Evolutionary conservation across 2,329 filamentous ascomycete genomes (phyloP).

Genomic region (Teratosphaeria viscida): DNA sequence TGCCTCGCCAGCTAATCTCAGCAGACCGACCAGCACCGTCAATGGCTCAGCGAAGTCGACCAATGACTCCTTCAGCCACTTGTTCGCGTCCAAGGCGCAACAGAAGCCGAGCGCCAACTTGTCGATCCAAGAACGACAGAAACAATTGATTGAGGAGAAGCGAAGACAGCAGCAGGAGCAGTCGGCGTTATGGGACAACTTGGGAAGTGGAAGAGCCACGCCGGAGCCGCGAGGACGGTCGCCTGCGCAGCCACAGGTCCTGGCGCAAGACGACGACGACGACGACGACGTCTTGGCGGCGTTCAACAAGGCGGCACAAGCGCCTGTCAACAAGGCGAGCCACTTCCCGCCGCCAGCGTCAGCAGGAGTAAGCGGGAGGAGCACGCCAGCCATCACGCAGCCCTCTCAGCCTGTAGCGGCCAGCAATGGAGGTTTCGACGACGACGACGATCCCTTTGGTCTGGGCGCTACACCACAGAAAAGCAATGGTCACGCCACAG

Average conservation of each 20-base stretch:
- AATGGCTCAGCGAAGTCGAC: slow-evolving; percentile 41
- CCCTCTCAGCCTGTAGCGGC: not conserved
- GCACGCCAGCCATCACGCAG: slow-evolving; percentile 24
- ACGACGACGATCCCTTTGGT: slow-evolving; percentile 84
- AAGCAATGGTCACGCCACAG: slow-evolving; percentile 14
- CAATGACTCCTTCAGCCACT: slow-evolving; percentile 66
- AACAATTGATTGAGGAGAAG: slow-evolving; percentile 66
- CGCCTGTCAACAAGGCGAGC: slow-evolving; percentile 49
- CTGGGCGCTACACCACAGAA: slow-evolving; percentile 37
- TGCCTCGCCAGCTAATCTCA: slow-evolving; percentile 18
- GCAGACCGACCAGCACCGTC: slow-evolving; percentile 30
- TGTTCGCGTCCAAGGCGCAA: slow-evolving; percentile 52
- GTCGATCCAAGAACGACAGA: slow-evolving; percentile 54
- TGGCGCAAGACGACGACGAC: slow-evolving; percentile 24
- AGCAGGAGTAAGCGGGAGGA: slow-evolving; percentile 27
- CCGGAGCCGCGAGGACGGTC: slow-evolving; percentile 19
- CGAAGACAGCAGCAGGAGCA: slow-evolving; percentile 65
- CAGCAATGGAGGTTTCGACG: slow-evolving; percentile 29
- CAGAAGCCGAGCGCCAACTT: slow-evolving; percentile 58
- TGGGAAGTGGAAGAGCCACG: slow-evolving; percentile 51
- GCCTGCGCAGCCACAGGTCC: slow-evolving; percentile 8
- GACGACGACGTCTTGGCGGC: slow-evolving; percentile 53
- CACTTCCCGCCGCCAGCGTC: slow-evolving; percentile 42
- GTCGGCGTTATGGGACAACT: slow-evolving; percentile 58
- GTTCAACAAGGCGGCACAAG: slow-evolving; percentile 43